Evolutionary conservation across 768 basidiomycete genomes (phyloP).

Genomic region (Strobilomyces echinocephalus): DNA sequence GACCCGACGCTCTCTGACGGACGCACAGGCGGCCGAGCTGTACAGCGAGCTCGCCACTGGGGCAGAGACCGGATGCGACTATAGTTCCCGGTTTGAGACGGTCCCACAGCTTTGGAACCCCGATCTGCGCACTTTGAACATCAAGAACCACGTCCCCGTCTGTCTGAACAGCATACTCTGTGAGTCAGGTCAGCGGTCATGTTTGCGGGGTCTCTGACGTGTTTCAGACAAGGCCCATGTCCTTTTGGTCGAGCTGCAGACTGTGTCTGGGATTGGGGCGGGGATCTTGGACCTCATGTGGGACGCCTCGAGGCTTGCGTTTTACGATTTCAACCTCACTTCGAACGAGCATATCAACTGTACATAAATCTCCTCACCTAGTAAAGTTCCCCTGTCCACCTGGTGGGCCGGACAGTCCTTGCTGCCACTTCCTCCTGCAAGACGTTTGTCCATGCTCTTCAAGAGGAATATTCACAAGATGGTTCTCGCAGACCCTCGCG

Average conservation of each 20-base stretch:
- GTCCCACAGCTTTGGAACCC: constrained; percentile 38
- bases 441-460: too few species aligned
- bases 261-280: constrained; percentile 53
- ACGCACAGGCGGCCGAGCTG: constrained; percentile 53
- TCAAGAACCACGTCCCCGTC: constrained; percentile 64
- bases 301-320: constrained; percentile 77
- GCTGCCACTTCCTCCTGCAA: too few species aligned
- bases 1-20: constrained; percentile 59
- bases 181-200: constrained; percentile 32
- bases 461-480: too few species aligned
- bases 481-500: constrained; percentile 32
- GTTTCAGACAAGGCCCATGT: constrained; percentile 58
- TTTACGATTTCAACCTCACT: constrained; percentile 85
- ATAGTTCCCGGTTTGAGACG: constrained; percentile 42
- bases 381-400: too few species aligned
- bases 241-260: constrained; percentile 56
- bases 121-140: constrained; percentile 66
- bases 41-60: constrained; percentile 87
- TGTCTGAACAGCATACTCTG: constrained; percentile 85
- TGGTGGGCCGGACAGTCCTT: too few species aligned
- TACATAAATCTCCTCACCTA: too few species aligned
- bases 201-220: neutral
- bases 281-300: constrained; percentile 85
- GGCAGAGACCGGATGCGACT: constrained; percentile 66
- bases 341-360: too few species aligned